Conservation (phyloP, 768 basidiomycete species). For the Kwoniella heveanensis region DNA sequence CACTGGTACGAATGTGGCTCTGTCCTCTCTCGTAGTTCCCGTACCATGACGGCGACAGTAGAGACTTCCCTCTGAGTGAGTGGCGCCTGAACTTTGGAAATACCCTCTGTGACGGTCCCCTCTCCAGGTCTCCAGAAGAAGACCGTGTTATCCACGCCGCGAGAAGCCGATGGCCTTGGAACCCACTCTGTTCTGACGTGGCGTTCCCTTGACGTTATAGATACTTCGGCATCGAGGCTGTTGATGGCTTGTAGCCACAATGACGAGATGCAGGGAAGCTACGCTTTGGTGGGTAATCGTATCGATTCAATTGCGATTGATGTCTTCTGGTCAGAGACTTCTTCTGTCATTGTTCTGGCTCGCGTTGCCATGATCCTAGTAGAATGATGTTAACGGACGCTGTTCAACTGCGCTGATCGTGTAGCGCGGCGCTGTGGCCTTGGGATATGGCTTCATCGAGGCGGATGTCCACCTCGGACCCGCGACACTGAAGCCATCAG, state of each 20-base stretch:
- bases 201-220: not conserved
- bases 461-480: slow-evolving; percentile 26
- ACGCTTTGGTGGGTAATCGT: slow-evolving; percentile 31
- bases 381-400: no score
- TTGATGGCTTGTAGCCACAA: slow-evolving; percentile 44
- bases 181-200: not conserved
- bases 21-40: no score
- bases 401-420: no score
- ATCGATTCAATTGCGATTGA: no score
- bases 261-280: slow-evolving; percentile 44
- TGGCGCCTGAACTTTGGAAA: not conserved
- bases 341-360: no score
- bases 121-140: no score
- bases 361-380: no score
- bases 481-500: slow-evolving; percentile 2
- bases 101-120: no score
- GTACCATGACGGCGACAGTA: not conserved
- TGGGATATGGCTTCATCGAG: slow-evolving; percentile 38
- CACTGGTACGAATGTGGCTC: no score
- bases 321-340: no score
- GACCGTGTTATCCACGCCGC: no score
- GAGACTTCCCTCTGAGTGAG: not conserved
- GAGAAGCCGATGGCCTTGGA: not conserved
- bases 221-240: not conserved
- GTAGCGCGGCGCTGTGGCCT: slow-evolving; percentile 30